A percentile compares a stretch with the other conserved stretches of the same genome.
Conservation (phyloP, 176 grass and related monocot genomes). For the Guadua angustifolia region DNA sequence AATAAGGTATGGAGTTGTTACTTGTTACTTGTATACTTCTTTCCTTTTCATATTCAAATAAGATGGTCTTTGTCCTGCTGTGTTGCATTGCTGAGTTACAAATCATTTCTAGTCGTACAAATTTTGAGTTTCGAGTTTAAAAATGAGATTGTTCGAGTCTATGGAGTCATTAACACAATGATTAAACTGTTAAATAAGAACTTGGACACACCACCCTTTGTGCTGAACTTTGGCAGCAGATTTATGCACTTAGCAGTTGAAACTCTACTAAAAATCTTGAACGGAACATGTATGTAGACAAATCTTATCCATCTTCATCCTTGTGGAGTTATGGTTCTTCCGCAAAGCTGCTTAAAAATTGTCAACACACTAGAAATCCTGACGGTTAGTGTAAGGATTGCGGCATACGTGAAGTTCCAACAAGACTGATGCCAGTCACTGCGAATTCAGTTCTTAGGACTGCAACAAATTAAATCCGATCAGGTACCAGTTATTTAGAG, state of each 20-base stretch:
- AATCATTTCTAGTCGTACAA: not conserved
- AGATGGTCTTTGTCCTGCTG: not conserved
- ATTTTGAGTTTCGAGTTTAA: not conserved
- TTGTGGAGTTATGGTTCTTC: not conserved
- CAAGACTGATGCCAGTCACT: not conserved
- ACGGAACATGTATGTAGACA: not conserved
- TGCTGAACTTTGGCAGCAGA: not conserved
- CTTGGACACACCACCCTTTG: not conserved
- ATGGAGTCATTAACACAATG: not conserved
- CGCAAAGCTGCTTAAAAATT: not conserved
- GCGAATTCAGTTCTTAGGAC: not conserved
- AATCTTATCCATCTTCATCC: not conserved
- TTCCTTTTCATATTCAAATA: not conserved
- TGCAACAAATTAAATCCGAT: not conserved
- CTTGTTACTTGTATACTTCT: not conserved
- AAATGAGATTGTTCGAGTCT: not conserved
- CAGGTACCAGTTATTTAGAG: not conserved
- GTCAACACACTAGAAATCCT: not conserved
- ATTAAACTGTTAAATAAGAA: not conserved
- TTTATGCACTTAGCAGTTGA: not conserved
- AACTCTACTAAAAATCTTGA: not conserved
- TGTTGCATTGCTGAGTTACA: not conserved
- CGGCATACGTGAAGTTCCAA: not conserved
- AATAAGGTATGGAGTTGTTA: slow-evolving; percentile 39
- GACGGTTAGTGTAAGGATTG: not conserved